These are phyloP conservation scores for Hypoxylon sp. DNA, from an alignment of 2,329 filamentous ascomycete genomes.

Conservation along the genomic window DNA sequence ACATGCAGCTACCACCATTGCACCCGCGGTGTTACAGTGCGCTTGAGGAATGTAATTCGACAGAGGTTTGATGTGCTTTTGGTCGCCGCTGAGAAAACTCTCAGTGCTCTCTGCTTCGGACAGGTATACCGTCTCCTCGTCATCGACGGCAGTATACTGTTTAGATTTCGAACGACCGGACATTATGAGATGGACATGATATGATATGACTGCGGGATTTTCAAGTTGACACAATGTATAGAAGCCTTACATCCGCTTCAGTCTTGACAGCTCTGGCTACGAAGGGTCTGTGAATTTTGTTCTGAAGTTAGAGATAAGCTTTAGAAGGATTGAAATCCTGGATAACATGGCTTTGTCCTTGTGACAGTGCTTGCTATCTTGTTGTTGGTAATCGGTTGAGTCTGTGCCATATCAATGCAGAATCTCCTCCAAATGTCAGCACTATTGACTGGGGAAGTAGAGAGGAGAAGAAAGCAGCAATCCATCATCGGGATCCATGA, in stretches of 20 bases:
- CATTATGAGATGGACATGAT: constrained; percentile 1
- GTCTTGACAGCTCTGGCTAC: not conserved
- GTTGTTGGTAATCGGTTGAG: constrained; percentile 10
- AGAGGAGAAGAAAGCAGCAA: not conserved
- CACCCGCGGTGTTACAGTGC: constrained; percentile 9
- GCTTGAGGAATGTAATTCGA: constrained; percentile 7
- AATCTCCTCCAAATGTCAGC: constrained; percentile 9
- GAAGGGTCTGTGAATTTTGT: not conserved
- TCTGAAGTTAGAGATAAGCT: not conserved
- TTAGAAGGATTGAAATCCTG: constrained; percentile 4
- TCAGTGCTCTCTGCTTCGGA: constrained; percentile 13
- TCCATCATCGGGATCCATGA: not conserved
- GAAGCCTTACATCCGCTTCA: not conserved
- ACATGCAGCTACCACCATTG: constrained; percentile 2
- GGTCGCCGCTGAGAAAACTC: not conserved
- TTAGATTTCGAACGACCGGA: constrained; percentile 1
- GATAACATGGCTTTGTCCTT: not conserved
- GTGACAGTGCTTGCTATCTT: constrained; percentile 1
- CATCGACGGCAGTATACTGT: constrained; percentile 16
- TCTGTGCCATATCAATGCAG: constrained; percentile 21
- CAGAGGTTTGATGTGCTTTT: not conserved
- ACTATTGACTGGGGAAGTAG: constrained; percentile 4
- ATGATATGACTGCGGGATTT: not conserved
- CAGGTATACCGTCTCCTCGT: constrained; percentile 15
- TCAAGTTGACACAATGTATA: not conserved